Evolutionary conservation across 192 early-diverging fungal genomes (phyloP), one percentile per base, ranked within the genome.

Genomic region (Allomyces macrogynus): DNA sequence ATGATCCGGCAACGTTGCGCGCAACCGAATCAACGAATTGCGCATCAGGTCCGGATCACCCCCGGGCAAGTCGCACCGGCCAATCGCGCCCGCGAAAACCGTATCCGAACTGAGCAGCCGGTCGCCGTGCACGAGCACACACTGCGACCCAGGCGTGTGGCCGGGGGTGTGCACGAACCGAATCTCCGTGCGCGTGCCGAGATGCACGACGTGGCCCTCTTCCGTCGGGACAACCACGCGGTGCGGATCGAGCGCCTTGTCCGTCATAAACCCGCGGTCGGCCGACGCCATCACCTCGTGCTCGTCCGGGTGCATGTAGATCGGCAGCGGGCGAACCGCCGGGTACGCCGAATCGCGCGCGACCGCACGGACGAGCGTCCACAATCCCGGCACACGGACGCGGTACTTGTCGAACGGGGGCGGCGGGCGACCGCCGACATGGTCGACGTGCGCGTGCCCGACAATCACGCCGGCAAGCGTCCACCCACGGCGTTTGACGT

Each of bases 91-190:
- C 1, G 86, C 84, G 69, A 90, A 92, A 61, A 96, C 73, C n/a
- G 90, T 92, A 68, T 96, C 93, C 16, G 92, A 92, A 43, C 84
- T 86, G 49, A 96, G 76, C 67, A 96, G 75, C 25, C 89, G 72
- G 54, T 72, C 76, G 3, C 73, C 76, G 75, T 89, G 90, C 10
- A 94, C 78, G 57, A 93, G 60, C n/a, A 96, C 65, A 64, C 86
- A 87, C 72, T 92, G 89, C 65, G 85, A 87, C 10, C 93, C 93
- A 3, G 84, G 81, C 24, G 93, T 89, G 69, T 96, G 93, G 18
- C 93, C 93, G 2, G 93, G 93, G n/a, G 89, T 92, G 69, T 96
- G 93, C 42, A 91, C 70, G 70, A 93, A 90, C 64, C 75, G 67
- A 23, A 94, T 68, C 16, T 75, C 71, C 0, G 79, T 81, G 20